Percentiles rank a stretch among this genome's conserved stretches.
These are phyloP conservation scores for Podila verticillata DNA, from an alignment of 192 early-diverging fungal species.

Conservation along the genomic window DNA sequence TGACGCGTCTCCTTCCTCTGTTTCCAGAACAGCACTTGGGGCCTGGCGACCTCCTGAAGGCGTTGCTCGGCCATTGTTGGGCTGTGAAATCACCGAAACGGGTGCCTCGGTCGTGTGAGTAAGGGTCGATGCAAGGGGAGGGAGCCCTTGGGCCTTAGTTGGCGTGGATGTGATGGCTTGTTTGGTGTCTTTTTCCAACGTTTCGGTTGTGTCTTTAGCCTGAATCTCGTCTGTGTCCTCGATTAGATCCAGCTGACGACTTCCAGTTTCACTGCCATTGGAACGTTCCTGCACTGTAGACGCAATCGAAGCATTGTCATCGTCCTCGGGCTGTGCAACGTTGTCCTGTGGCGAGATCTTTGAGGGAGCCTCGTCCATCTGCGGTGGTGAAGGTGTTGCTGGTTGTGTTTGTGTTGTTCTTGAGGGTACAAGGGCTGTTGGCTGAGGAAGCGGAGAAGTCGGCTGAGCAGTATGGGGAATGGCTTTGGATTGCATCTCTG, in stretches of 20 bases:
- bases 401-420: too few relatives aligned
- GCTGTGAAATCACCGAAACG: neutral
- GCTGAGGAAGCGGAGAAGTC: too few relatives aligned
- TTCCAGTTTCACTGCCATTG: neutral
- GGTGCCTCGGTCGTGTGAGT: neutral
- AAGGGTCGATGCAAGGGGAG: neutral
- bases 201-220: too few relatives aligned
- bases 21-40: neutral
- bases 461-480: neutral
- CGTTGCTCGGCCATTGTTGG: neutral
- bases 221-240: neutral
- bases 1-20: neutral
- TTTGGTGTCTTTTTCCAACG: too few relatives aligned
- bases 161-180: neutral
- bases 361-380: neutral
- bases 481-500: neutral
- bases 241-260: neutral
- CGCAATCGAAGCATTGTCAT: constrained; percentile 1
- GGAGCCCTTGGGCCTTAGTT: neutral
- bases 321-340: neutral
- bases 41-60: neutral
- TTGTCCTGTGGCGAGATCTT: neutral
- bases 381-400: neutral
- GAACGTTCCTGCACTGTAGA: neutral
- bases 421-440: too few relatives aligned